Percentiles rank a stretch among this genome's conserved stretches.
phyloP scores from a whole-genome alignment of 208 protist genomes.

The Entamoeba histolytica region DNA sequence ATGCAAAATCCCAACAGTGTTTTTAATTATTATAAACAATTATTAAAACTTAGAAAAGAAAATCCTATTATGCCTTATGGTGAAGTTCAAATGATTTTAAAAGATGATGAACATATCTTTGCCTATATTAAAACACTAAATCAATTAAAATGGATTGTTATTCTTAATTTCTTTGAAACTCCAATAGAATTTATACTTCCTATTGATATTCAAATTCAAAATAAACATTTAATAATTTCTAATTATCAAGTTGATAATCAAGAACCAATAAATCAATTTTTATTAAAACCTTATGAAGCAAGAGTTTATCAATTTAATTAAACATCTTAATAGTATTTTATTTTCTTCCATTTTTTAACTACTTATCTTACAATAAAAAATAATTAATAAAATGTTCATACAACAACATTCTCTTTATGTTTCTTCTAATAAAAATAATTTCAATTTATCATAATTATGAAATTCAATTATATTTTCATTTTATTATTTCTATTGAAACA shows the following conservation, averaged over 20 bases:
- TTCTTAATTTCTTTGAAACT: background rate
- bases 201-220: background rate
- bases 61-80: background rate
- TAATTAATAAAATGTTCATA: too few relatives aligned
- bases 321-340: too few relatives aligned
- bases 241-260: background rate
- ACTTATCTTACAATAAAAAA: too few relatives aligned
- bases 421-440: too few relatives aligned
- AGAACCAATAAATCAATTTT: background rate
- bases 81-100: background rate
- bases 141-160: background rate
- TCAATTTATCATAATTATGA: too few relatives aligned
- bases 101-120: background rate
- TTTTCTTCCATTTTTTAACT: too few relatives aligned
- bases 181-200: background rate
- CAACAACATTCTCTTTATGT: too few relatives aligned
- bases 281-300: background rate
- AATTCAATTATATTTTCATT: too few relatives aligned
- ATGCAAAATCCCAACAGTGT: background rate
- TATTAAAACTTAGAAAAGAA: background rate
- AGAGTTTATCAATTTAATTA: too few relatives aligned
- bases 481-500: too few relatives aligned
- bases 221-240: background rate
- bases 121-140: background rate
- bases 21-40: background rate